Evolutionary conservation across 1,139 yeast genomes (phyloP), one percentile per base, ranked within the genome.

Genomic region (Saccharomyces uvarum): DNA sequence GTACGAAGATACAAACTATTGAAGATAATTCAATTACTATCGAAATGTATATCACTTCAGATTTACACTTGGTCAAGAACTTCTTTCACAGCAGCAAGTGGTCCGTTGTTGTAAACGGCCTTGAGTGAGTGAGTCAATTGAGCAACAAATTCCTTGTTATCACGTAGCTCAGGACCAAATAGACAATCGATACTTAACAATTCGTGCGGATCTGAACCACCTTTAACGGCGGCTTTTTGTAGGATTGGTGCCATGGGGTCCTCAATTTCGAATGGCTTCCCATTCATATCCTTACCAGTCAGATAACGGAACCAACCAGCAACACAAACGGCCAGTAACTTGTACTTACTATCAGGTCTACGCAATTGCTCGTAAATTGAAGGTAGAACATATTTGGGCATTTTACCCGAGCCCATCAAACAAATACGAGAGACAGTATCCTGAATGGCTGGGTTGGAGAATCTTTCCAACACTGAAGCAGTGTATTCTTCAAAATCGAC

Each of bases 101-200:
- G 48, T 3, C 54, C 73, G 8, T 61, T 67, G 24, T 56, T 61
- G n/a, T 57, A 59, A 1, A 52, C 51, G 2, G 59, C 63, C 13
- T 63, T 65, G 2, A 57, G 58, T 4, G 58, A 53, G 24, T 42
- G 26, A n/a, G 54, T 29, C 19, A 51, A 41, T 28, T 59, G 59
- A n/a, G 55, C 61, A 5, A 58, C 64, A 27, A 67, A 70, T 16
- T 62, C 66, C 26, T 65, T 66, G 16, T 67, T 70, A 4, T 66
- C 70, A 4, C 58, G 62, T 7, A 63, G 65, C 3, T 66, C 68
- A 9, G 61, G 61, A 2, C 52, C 59, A 16, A 47, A 49, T 7
- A 52, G 42, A n/a, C 46, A 31, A 9, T 48, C 55, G 31, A 27
- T 53, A 24, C n/a, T 54, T 8, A 53, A 47, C 47, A 53, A 50